Base-by-base conservation (phyloP, 2,329 filamentous ascomycete genomes). In the Aspergillus sp. region DNA sequence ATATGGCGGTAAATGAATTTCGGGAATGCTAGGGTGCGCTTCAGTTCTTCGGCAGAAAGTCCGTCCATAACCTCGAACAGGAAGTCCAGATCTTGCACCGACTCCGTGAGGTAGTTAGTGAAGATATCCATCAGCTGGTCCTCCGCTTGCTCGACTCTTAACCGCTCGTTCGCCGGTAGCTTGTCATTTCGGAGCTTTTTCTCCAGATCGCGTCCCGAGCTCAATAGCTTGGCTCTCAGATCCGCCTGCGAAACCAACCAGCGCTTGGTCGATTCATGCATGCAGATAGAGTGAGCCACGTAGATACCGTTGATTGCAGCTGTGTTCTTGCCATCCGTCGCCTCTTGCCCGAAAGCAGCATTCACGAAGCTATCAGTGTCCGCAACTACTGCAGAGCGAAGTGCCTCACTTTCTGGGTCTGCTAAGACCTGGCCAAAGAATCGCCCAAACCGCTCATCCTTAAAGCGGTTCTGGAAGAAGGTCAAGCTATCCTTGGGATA, bases 401-500 rank as follows among this genome's bases (percentile, higher is more conserved):
- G 79, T 1, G 89, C 82, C 27, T 83, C 85, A 72, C 92, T 96
- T 15, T 90, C 88, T 0, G 87, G 82, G 69, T 96, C 87, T 2
- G 86, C 83, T 21, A 99, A 83, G 13, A 96, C 87, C 73, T 99
- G 95, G 0, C 92, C 90, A 64, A 99, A 87, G 75, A 99, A 91
- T 15, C 95, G 88, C 3, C 96, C 95, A 70, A 96, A 96, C 62
- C 88, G 90, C 69, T 93, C 85, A 53, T 98, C 91, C 61, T 91
- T 90, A 57, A 98, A 81, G 69, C 89, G 91, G 23, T 85, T 84
- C n/a, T 89, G 82, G 64, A 98, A 88, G 70, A 92, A 89, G 1
- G 83, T 78, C 89, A 92, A 96, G 5, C 93, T 87, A 70, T 99
- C 93, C 64, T 90, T 90, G 0, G 95, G 88, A 71, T 98, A 99